Evolutionary conservation across 1,284 basidiomycete species (phyloP).

Genomic region (Ustilago tritici): DNA sequence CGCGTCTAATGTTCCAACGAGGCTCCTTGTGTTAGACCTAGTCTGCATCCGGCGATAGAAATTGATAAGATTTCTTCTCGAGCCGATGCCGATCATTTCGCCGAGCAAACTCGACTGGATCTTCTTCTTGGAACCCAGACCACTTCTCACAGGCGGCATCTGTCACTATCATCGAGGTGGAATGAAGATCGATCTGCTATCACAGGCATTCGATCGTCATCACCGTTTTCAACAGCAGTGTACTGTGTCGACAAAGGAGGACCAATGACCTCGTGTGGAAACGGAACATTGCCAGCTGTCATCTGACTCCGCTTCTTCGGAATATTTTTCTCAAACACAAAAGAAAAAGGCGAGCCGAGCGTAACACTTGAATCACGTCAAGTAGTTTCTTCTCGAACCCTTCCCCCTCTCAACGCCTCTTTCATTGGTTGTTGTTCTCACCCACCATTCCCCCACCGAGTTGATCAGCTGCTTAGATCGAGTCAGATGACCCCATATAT

Average conservation of each 20-base stretch:
- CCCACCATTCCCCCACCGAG: neutral
- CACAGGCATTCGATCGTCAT: neutral
- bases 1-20: conserved; percentile 6
- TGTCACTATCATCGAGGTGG: too few species aligned
- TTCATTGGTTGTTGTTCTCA: conserved; percentile 7
- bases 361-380: neutral
- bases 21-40: conserved; percentile 3
- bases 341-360: conserved; percentile 18
- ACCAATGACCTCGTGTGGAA: conserved; percentile 4
- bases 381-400: conserved; percentile 9
- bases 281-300: conserved; percentile 20
- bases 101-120: neutral
- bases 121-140: neutral
- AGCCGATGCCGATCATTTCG: conserved; percentile 8
- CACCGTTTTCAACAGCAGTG: too few species aligned
- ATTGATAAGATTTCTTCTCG: neutral
- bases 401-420: neutral
- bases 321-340: conserved; percentile 4
- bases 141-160: too few species aligned
- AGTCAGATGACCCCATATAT: conserved; percentile 9
- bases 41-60: neutral
- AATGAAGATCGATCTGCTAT: too few species aligned
- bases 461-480: neutral
- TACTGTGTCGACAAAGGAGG: too few species aligned
- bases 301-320: conserved; percentile 22